phyloP scores from a whole-genome alignment of 371 early-diverging fungal species.

The Mucor irregularis region DNA sequence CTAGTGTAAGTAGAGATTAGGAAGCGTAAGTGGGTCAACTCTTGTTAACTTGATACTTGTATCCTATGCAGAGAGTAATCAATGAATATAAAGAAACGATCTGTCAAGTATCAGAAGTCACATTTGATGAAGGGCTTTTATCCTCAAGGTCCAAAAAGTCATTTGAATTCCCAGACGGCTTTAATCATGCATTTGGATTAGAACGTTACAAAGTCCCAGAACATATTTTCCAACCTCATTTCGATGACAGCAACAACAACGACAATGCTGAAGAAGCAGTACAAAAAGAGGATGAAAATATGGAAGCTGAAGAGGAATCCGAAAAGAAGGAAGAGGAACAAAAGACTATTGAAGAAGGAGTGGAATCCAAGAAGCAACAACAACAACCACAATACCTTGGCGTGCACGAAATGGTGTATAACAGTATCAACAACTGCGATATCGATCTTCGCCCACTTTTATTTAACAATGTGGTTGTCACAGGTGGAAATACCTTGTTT shows the following conservation, averaged over 20 bases:
- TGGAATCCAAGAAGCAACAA: constrained; percentile 15
- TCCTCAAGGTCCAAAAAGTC: constrained; percentile 67
- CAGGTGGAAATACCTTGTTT: constrained; percentile 89
- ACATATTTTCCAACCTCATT: constrained; percentile 61
- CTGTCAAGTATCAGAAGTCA: constrained; percentile 77
- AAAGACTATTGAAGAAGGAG: constrained; percentile 26
- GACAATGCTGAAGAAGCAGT: neutral
- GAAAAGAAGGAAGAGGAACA: constrained; percentile 9
- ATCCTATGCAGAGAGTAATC: constrained; percentile 50
- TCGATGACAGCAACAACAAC: neutral
- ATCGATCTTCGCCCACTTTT: constrained; percentile 85
- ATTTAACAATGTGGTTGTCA: constrained; percentile 78
- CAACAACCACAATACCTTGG: no score
- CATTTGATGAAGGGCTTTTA: constrained; percentile 67
- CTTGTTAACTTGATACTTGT: no score
- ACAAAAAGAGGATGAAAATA: constrained; percentile 5
- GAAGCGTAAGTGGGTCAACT: no score
- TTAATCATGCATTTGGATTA: constrained; percentile 78
- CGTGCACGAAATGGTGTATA: constrained; percentile 67
- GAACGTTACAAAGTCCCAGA: constrained; percentile 86
- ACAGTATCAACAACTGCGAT: constrained; percentile 77
- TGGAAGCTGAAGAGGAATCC: constrained; percentile 3
- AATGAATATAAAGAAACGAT: constrained; percentile 92
- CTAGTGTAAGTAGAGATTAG: constrained; percentile 53
- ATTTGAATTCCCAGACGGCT: constrained; percentile 96